A percentile compares a stretch with the other conserved stretches of the same genome.
Evolutionary conservation across 2,329 filamentous ascomycete genomes (phyloP).

Genomic region (Rhynchosporium graminicola): DNA sequence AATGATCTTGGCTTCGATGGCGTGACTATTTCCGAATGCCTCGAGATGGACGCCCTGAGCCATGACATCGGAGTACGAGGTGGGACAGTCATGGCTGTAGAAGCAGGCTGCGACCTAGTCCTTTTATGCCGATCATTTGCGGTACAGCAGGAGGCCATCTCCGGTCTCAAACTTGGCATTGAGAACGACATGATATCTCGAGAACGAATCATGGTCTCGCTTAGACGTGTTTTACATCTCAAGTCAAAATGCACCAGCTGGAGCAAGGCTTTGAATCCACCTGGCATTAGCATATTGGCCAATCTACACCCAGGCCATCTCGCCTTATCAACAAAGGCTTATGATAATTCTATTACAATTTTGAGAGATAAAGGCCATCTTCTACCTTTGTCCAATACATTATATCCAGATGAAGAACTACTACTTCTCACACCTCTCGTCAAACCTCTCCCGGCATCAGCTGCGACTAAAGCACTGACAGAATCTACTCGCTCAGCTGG

Average conservation of each 20-base stretch:
- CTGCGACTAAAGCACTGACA: conserved; percentile 71
- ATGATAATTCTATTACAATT: conserved; percentile 90
- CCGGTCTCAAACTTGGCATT: conserved; percentile 82
- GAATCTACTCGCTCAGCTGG: conserved; percentile 50
- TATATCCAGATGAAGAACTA: conserved; percentile 86
- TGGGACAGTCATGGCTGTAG: conserved; percentile 95
- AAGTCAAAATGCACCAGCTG: conserved; percentile 87
- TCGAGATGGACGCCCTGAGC: conserved; percentile 95
- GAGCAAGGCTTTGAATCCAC: conserved; percentile 87
- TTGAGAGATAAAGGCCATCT: conserved; percentile 86
- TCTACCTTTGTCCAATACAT: conserved; percentile 76
- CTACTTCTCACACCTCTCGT: conserved; percentile 85
- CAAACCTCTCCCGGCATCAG: conserved; percentile 88
- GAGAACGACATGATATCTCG: conserved; percentile 88
- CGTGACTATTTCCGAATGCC: conserved; percentile 90
- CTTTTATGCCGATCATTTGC: conserved; percentile 85
- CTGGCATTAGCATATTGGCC: conserved; percentile 73
- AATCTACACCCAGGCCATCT: conserved; percentile 82
- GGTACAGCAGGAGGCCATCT: conserved; percentile 88
- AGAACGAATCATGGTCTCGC: conserved; percentile 76
- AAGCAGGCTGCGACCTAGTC: conserved; percentile 91
- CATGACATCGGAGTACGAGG: conserved; percentile 97
- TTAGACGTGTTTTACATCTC: conserved; percentile 74
- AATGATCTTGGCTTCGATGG: conserved; percentile 87
- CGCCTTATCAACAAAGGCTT: conserved; percentile 78